A percentile compares a stretch with the other conserved stretches of the same genome.
These are phyloP conservation scores for Sclerotiophoma versabilis DNA, from an alignment of 2,329 filamentous ascomycete species.

Conservation along the genomic window DNA sequence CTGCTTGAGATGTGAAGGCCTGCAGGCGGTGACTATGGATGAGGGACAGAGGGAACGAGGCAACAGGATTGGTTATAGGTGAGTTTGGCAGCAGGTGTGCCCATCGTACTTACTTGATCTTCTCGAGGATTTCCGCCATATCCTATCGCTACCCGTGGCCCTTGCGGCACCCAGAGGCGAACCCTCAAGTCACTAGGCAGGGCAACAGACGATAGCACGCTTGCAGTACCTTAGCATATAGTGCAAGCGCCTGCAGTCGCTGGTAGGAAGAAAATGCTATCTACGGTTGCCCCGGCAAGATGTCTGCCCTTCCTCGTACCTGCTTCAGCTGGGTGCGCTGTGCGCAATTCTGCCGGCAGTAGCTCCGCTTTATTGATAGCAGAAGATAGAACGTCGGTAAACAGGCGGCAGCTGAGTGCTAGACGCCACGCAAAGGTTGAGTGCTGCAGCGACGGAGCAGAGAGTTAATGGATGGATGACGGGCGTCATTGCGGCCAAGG, in stretches of 20 bases:
- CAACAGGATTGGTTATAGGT: not conserved
- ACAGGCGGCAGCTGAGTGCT: not conserved
- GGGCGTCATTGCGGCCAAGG: slow-evolving; percentile 23
- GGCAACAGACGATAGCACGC: slow-evolving; percentile 20
- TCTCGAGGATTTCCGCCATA: slow-evolving; percentile 46
- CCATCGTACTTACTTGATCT: slow-evolving; percentile 40
- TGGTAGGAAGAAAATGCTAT: slow-evolving; percentile 12
- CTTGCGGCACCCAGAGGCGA: slow-evolving; percentile 3
- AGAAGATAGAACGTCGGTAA: not conserved
- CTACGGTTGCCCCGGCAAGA: slow-evolving; percentile 4
- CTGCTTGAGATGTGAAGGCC: not conserved
- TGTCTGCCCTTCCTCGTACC: slow-evolving; percentile 1
- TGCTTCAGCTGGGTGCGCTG: not conserved
- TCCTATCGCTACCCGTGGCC: slow-evolving; percentile 19
- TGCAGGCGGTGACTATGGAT: not conserved
- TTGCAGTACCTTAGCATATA: not conserved
- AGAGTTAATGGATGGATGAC: slow-evolving; percentile 8
- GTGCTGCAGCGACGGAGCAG: slow-evolving; percentile 6
- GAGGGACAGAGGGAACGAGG: not conserved
- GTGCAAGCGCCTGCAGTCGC: not conserved
- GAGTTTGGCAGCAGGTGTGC: not conserved
- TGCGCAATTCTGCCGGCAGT: not conserved
- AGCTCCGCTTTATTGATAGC: not conserved
- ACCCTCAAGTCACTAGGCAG: slow-evolving; percentile 13
- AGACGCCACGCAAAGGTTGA: slow-evolving; percentile 9